Evolutionary conservation across 768 basidiomycete species (phyloP).

Genomic region (Collybia sp.): DNA sequence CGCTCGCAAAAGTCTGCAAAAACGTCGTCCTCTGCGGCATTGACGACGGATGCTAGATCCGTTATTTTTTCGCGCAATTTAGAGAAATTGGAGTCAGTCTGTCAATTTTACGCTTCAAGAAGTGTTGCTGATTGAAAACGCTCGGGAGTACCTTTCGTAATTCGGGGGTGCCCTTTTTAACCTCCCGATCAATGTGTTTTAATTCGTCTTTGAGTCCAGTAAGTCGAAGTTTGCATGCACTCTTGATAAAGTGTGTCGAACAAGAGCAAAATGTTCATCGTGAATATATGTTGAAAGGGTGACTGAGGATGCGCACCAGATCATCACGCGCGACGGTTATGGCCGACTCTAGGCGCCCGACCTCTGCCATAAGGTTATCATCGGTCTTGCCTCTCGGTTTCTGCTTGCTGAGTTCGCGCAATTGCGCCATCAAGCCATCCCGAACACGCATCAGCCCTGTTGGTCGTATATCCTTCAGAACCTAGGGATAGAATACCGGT

Average conservation of each 20-base stretch:
- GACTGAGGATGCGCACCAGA: conserved; percentile 59
- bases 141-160: conserved; percentile 67
- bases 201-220: conserved; percentile 81
- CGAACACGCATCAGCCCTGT: conserved; percentile 50
- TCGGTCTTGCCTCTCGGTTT: conserved; percentile 84
- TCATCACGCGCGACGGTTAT: conserved; percentile 77
- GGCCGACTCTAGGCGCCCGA: conserved; percentile 76
- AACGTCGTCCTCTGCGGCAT: conserved; percentile 75
- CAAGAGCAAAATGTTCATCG: not conserved
- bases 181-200: conserved; percentile 70
- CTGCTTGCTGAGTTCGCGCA: conserved; percentile 80
- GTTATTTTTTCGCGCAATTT: conserved; percentile 51
- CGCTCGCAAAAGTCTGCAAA: conserved; percentile 75
- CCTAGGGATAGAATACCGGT: not conserved
- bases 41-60: conserved; percentile 50
- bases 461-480: not conserved
- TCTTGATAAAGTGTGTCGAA: conserved; percentile 34
- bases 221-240: conserved; percentile 69
- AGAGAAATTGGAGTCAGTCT: too few relatives aligned
- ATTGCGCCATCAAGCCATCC: conserved; percentile 66
- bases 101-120: too few relatives aligned
- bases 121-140: too few relatives aligned
- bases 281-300: too few relatives aligned
- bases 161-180: conserved; percentile 64
- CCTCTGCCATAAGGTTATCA: conserved; percentile 71